Percentiles rank a stretch among this genome's conserved stretches.
These are phyloP conservation scores for Metschnikowia reukaufii DNA, from an alignment of 805 yeast genomes.

Conservation along the genomic window DNA sequence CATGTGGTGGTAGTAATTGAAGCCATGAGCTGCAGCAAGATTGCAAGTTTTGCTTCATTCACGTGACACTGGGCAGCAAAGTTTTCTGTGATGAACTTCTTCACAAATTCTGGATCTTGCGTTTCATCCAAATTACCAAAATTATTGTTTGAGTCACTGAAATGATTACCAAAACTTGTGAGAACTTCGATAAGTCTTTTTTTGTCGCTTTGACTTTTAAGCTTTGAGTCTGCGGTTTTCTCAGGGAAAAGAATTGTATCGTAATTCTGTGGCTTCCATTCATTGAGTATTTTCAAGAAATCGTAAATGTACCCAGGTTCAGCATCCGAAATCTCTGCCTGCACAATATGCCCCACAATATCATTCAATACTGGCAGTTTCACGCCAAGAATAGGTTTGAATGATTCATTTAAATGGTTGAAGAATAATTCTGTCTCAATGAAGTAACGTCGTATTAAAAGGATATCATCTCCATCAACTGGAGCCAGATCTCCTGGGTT, in stretches of 20 bases:
- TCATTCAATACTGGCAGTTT: conserved; percentile 12
- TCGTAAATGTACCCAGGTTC: conserved; percentile 20
- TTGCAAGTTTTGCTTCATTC: conserved; percentile 24
- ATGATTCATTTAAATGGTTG: conserved; percentile 22
- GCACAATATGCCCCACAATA: conserved; percentile 14
- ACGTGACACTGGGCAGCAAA: conserved; percentile 17
- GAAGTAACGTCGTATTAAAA: conserved; percentile 26
- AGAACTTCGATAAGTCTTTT: conserved; percentile 36
- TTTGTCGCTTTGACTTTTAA: conserved; percentile 28
- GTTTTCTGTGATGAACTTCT: conserved; percentile 15
- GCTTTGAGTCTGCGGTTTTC: conserved; percentile 6
- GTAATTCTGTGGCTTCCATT: conserved; percentile 28
- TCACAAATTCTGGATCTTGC: conserved; percentile 13
- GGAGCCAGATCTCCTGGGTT: conserved; percentile 26
- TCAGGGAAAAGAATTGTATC: conserved; percentile 20
- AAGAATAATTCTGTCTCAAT: conserved; percentile 29
- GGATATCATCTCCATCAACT: conserved; percentile 23
- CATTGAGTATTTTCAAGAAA: conserved; percentile 25
- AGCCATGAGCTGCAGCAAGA: conserved; percentile 27
- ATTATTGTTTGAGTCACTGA: conserved; percentile 6
- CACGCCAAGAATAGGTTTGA: conserved; percentile 2
- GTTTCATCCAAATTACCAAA: conserved; percentile 7
- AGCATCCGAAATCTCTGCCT: not conserved
- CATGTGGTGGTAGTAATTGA: conserved; percentile 10
- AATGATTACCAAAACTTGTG: conserved; percentile 29